Percentiles rank a stretch among this genome's conserved stretches.
Conservation (phyloP, 2,329 filamentous ascomycete genomes). For the Xylaria sp. region DNA sequence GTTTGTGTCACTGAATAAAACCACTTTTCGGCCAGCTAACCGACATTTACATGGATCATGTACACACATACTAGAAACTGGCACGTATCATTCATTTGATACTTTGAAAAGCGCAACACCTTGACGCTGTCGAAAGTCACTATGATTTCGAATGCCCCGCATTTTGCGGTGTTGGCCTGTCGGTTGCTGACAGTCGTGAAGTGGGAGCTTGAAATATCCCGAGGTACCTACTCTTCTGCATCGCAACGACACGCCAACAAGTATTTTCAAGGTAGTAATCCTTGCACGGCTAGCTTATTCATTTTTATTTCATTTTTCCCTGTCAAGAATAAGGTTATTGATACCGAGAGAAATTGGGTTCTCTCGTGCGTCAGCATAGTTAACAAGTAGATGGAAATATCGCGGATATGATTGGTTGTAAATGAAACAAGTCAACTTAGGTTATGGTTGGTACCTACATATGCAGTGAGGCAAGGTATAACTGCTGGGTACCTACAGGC, state of each 20-base stretch:
- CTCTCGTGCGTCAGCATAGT: neutral
- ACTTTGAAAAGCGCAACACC: neutral
- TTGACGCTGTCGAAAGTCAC: neutral
- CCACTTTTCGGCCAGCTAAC: conserved; percentile 11
- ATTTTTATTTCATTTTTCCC: too few species aligned
- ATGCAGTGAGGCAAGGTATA: neutral
- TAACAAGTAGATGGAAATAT: neutral
- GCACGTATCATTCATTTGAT: neutral
- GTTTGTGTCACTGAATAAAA: neutral
- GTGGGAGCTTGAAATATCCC: neutral
- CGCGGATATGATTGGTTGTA: neutral
- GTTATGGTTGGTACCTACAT: neutral
- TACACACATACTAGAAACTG: neutral
- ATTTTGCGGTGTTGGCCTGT: neutral
- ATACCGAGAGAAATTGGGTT: neutral
- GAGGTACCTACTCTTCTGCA: neutral
- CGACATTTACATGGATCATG: neutral
- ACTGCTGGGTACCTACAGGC: neutral
- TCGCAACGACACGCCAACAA: neutral
- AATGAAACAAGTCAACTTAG: neutral
- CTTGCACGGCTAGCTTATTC: neutral
- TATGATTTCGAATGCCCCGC: conserved; percentile 3
- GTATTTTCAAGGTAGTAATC: conserved; percentile 6
- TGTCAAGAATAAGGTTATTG: neutral
- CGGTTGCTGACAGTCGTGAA: neutral